Conservation (phyloP, 2,329 filamentous ascomycete genomes). For the Fonsecaea erecta region DNA sequence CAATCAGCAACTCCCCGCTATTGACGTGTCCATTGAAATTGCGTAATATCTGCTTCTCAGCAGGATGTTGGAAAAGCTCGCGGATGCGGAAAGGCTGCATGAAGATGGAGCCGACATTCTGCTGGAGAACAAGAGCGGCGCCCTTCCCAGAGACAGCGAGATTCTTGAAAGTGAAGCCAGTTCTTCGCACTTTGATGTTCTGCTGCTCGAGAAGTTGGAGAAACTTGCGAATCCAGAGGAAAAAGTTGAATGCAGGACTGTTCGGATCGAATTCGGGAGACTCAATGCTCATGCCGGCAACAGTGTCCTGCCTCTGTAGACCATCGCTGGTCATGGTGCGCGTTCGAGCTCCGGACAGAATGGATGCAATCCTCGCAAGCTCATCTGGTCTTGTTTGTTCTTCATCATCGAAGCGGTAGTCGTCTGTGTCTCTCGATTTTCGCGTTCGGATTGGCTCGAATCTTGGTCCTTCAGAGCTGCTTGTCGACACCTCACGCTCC, state of each 20-base stretch:
- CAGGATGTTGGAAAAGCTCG: constrained; percentile 59
- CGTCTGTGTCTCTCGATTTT: constrained; percentile 26
- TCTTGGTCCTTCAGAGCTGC: constrained; percentile 40
- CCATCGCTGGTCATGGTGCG: constrained; percentile 15
- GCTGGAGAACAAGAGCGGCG: constrained; percentile 69
- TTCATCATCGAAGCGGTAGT: constrained; percentile 28
- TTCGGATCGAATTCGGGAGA: constrained; percentile 33
- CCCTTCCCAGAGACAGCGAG: constrained; percentile 69
- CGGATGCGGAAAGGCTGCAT: constrained; percentile 62
- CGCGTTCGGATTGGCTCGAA: constrained; percentile 34
- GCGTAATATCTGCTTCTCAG: constrained; percentile 60
- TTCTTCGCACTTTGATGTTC: constrained; percentile 21
- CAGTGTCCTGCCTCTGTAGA: constrained; percentile 30
- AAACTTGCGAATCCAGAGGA: constrained; percentile 32
- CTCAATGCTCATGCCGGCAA: constrained; percentile 30
- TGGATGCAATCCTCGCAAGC: constrained; percentile 28
- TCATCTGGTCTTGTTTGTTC: constrained; percentile 21
- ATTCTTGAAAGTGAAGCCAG: constrained; percentile 67
- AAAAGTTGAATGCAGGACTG: constrained; percentile 31
- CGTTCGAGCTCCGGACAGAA: constrained; percentile 27
- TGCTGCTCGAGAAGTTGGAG: constrained; percentile 29
- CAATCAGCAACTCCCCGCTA: constrained; percentile 64
- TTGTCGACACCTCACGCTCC: constrained; percentile 40
- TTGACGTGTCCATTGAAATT: constrained; percentile 59
- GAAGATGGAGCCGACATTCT: constrained; percentile 66